Conservation (phyloP, 2,329 filamentous ascomycete species). For the Pyrenochaeta sp. region DNA sequence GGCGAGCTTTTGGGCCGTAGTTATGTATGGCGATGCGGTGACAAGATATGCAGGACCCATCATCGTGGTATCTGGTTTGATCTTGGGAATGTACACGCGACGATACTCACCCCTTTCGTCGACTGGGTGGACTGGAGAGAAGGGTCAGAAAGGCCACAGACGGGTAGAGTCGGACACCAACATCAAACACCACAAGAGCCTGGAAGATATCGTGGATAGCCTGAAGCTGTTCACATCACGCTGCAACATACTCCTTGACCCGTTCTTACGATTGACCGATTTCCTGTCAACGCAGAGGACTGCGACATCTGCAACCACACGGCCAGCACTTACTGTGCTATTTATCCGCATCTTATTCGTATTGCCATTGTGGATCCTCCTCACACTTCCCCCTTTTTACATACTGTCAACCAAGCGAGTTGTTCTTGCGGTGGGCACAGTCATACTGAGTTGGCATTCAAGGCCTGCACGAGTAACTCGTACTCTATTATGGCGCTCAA, state of each 20-base stretch:
- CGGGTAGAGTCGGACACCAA: slow-evolving; percentile 65
- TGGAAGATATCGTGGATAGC: slow-evolving; percentile 97
- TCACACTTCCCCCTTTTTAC: slow-evolving; percentile 83
- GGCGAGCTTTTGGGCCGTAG: slow-evolving; percentile 82
- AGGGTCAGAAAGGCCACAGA: slow-evolving; percentile 62
- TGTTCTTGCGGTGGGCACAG: slow-evolving; percentile 83
- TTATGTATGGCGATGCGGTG: slow-evolving; percentile 86
- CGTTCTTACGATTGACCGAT: slow-evolving; percentile 86
- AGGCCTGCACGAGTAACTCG: slow-evolving; percentile 84
- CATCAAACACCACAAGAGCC: slow-evolving; percentile 86
- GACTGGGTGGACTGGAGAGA: slow-evolving; percentile 77
- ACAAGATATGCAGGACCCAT: slow-evolving; percentile 84
- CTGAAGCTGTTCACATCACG: slow-evolving; percentile 88
- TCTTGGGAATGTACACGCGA: slow-evolving; percentile 90
- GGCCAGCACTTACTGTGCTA: slow-evolving; percentile 86
- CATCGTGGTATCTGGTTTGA: slow-evolving; percentile 79
- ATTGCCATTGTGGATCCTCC: slow-evolving; percentile 84
- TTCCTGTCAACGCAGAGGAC: slow-evolving; percentile 92
- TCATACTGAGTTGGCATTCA: slow-evolving; percentile 91
- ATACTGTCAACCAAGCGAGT: slow-evolving; percentile 89
- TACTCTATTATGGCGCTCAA: slow-evolving; percentile 89
- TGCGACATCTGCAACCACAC: slow-evolving; percentile 88
- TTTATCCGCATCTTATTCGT: slow-evolving; percentile 89
- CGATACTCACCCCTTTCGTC: slow-evolving; percentile 91
- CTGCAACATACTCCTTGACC: slow-evolving; percentile 91